Evolutionary conservation across 1,139 yeast species (phyloP), one percentile per base, ranked within the genome.

Genomic region (Zygosaccharomyces sapae): DNA sequence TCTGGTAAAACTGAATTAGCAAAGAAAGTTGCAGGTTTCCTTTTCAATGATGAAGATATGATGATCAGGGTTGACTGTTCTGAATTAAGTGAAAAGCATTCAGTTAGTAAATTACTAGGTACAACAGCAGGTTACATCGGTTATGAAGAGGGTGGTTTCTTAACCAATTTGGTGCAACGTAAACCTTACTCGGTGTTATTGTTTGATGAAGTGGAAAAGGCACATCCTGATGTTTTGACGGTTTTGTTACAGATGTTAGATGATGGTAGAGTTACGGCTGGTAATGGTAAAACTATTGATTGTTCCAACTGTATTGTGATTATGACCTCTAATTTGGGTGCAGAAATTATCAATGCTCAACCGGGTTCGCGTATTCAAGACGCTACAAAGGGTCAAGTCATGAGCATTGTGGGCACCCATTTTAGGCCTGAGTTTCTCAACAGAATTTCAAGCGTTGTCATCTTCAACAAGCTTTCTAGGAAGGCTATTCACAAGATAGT

Each of bases 41-140:
- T 92, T 62, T 92, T 92, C 72, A 88, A 95, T 44, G 97, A 94
- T 65, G 97, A 89, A 67, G 85, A 81, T 69, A 96, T 97, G 39
- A 90, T 94, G 86, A 86, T 92, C 62, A 82, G 98, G 72, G 89
- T 92, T 55, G 99, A 92, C 70, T 92, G 98, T 72, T 90, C 97
- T 1, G 99, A 94, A 68, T 76, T 94, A 60, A 81, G 86, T 65
- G 98, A 94, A 70, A 92, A 92, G 62, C 88, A 95, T 80, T 87
- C 97, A 4, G 95, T 92, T 2, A 88, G 97, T 5, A 90, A 92
- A 66, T 79, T 92, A 51, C 75, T 92, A 51, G 99, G 99, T 70
- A 94, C 98, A 25, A 95, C 98, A 4, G 97, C 98, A 1, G 98
- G 99, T 61, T 94, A 92, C 65, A 87, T 92, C 59, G 99, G 99